Conservation (phyloP, 2,329 filamentous ascomycete genomes). For the Paraphoma chrysanthemicola region DNA sequence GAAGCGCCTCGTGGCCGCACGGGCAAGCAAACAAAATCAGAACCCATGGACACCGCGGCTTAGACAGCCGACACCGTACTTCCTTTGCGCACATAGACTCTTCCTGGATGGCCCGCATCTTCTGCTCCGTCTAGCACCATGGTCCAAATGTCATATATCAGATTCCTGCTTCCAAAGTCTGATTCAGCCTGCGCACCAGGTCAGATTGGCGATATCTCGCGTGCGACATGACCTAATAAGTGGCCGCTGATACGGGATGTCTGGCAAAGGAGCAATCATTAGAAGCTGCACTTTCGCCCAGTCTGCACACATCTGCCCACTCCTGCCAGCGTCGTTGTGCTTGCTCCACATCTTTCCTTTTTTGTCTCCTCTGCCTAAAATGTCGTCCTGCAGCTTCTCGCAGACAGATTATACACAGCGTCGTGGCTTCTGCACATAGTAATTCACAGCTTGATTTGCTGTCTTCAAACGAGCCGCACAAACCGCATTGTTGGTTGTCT, state of each 20-base stretch:
- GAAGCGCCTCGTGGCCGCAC: conserved; percentile 41
- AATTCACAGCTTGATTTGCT: conserved; percentile 11
- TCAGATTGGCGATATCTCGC: background rate
- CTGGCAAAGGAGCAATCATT: background rate
- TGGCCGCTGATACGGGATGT: background rate
- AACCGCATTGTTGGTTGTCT: conserved; percentile 15
- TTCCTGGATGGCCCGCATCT: background rate
- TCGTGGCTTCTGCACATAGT: background rate
- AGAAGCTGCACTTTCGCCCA: background rate
- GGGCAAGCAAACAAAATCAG: conserved; percentile 42
- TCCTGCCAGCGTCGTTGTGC: background rate
- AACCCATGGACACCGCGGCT: conserved; percentile 38
- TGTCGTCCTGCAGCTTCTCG: background rate
- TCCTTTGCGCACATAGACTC: background rate
- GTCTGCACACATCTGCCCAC: background rate
- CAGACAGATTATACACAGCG: background rate
- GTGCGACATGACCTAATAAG: background rate
- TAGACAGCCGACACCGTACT: conserved; percentile 20
- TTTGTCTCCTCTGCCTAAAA: conserved; percentile 3
- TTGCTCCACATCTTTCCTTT: background rate
- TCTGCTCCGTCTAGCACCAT: background rate
- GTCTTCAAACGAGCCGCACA: conserved; percentile 13
- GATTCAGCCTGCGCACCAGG: background rate
- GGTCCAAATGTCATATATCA: background rate
- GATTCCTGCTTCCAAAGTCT: background rate